Conservation (phyloP, 305 asterid genomes). For the Solanum hybrid region DNA sequence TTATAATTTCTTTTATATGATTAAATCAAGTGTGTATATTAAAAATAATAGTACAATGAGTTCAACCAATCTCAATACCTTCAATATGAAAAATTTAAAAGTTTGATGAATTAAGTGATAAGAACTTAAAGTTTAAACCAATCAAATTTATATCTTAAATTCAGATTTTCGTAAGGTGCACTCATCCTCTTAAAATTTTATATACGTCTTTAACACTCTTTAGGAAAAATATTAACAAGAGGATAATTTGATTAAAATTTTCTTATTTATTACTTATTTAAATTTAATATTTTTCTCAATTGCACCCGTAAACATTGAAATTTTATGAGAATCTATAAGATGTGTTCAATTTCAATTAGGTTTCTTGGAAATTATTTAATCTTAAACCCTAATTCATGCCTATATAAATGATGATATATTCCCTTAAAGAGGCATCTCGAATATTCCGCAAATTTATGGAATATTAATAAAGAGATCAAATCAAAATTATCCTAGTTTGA, state of each 20-base stretch:
- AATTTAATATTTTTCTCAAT: neutral
- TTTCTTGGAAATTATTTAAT: too few species aligned
- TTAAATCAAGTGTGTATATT: neutral
- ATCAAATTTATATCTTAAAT: too few species aligned
- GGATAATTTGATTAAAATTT: neutral
- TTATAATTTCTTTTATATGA: neutral
- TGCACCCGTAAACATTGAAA: accelerated
- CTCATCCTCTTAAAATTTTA: neutral
- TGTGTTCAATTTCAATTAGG: too few species aligned
- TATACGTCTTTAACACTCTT: neutral
- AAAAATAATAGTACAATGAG: too few species aligned
- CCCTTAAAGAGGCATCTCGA: neutral
- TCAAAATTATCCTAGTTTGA: too few species aligned
- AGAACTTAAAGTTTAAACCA: too few species aligned
- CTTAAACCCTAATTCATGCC: neutral
- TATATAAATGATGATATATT: too few species aligned
- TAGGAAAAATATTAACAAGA: neutral
- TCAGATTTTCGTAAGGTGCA: neutral
- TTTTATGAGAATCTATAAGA: too few species aligned
- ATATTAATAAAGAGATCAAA: too few species aligned
- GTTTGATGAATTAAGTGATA: neutral
- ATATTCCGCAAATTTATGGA: too few species aligned
- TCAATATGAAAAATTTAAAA: too few species aligned
- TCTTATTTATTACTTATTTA: neutral
- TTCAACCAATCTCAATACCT: neutral